Base-by-base conservation (phyloP, 106 monocot species). In the Dioscorea zingiberensis region DNA sequence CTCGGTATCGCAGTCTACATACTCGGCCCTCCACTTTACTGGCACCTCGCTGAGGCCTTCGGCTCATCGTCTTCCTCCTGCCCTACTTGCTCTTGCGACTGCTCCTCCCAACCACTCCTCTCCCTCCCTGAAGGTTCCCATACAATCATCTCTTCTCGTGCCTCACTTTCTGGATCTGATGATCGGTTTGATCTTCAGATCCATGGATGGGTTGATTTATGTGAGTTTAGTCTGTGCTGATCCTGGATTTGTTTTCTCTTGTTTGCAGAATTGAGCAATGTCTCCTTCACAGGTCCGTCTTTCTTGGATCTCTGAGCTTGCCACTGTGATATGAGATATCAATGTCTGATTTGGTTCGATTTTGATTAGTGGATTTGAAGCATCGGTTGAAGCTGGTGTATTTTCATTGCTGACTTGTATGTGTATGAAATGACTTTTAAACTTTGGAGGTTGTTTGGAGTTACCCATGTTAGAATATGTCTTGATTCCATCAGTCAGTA, bases 21-120 rank as follows among this genome's bases (percentile, higher is more conserved):
- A 21, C 58, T 74, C 23, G 74, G 29, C 13, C 74, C 74, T 19
- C 74, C 74, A 18, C 61, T 74, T 15, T 74, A 67, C 47, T 74
- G 74, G 74, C 74, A 74, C 67, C 13, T 44, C 32, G 76, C 63
- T 18, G 89, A 85, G 38, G 82, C 79, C 57, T 79, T 68, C 26
- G 60, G 76, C 1, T 12, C 54, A 15, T 10, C 47, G 19, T 63
- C 80, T 48, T 48, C 77, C 55, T 66, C 62, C 10, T 89, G 89
- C 65, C 65, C 75, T 18, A 47, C 58, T 18, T 89, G 89, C 77
- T 7, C 60, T 71, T 89, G 89, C 69, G 85, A 89, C 65, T 89
- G 89, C 77, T 70, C 85, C 62, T 66, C 77, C 21, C 83, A 80
- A 22, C 77, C 85, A 17, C 74, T 89, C 59, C 73, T 89, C 74